These are phyloP conservation scores for Fusarium sp. DNA, from an alignment of 2,329 filamentous ascomycete species.

Conservation along the genomic window DNA sequence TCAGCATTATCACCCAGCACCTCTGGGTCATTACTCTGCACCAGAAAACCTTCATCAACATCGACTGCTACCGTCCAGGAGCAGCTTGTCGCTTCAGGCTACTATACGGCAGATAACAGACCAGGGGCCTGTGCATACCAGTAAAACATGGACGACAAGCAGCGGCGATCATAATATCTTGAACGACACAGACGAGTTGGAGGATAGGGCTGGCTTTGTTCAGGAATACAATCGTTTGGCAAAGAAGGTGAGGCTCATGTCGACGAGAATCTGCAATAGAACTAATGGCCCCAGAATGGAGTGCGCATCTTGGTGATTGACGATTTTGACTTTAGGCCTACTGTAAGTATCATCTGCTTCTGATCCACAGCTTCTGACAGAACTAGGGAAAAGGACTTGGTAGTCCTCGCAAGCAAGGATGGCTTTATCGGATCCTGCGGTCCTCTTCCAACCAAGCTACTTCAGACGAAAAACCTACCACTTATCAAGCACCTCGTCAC, in stretches of 20 bases:
- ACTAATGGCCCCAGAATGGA: slow-evolving; percentile 61
- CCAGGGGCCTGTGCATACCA: slow-evolving; percentile 55
- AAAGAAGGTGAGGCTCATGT: slow-evolving; percentile 60
- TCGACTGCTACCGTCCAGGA: slow-evolving; percentile 45
- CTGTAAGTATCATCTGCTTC: slow-evolving; percentile 49
- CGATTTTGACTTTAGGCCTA: slow-evolving; percentile 52
- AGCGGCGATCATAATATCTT: slow-evolving; percentile 63
- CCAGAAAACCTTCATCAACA: slow-evolving; percentile 24
- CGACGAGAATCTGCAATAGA: neutral
- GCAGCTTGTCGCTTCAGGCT: slow-evolving; percentile 49
- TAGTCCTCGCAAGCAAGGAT: slow-evolving; percentile 53
- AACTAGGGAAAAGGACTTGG: slow-evolving; percentile 36
- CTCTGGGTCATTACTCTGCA: slow-evolving; percentile 34
- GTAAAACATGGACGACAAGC: slow-evolving; percentile 70
- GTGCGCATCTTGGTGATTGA: slow-evolving; percentile 59
- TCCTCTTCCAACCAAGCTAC: slow-evolving; percentile 40
- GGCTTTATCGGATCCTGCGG: slow-evolving; percentile 57
- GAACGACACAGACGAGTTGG: slow-evolving; percentile 64
- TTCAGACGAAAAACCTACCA: slow-evolving; percentile 11
- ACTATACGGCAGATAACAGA: slow-evolving; percentile 45
- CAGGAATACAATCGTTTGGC: slow-evolving; percentile 73
- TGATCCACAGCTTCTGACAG: slow-evolving; percentile 16
- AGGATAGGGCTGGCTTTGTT: slow-evolving; percentile 64
- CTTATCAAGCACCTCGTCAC: slow-evolving; percentile 51
- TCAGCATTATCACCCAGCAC: slow-evolving; percentile 15